Evolutionary conservation across 1,284 basidiomycete genomes (phyloP).

Genomic region (Sporisorium scitamineum): DNA sequence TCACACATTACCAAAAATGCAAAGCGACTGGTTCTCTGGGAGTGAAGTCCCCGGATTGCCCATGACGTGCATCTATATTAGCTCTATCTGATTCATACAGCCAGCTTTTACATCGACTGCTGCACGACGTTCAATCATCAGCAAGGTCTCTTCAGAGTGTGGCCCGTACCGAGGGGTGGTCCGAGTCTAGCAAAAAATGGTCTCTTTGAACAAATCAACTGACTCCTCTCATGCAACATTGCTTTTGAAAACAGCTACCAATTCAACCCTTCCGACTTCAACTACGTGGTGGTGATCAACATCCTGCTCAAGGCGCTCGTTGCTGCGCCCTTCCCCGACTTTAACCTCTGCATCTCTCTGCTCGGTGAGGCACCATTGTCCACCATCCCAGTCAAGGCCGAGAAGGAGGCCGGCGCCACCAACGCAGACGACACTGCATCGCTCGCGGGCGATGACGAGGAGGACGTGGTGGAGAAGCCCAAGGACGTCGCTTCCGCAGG

Average conservation of each 20-base stretch:
- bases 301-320: constrained; percentile 93
- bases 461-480: constrained; percentile 35
- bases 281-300: constrained; percentile 91
- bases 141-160: background rate
- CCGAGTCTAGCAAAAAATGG: no score
- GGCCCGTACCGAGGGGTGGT: constrained; percentile 12
- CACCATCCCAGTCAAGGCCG: constrained; percentile 41
- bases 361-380: constrained; percentile 76
- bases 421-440: constrained; percentile 34
- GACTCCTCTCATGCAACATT: constrained; percentile 5
- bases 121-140: background rate
- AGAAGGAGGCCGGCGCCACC: constrained; percentile 38
- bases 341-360: constrained; percentile 90
- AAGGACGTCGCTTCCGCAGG: constrained; percentile 70
- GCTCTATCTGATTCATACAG: constrained; percentile 65
- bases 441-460: constrained; percentile 44
- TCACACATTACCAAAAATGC: constrained; percentile 41
- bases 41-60: constrained; percentile 57
- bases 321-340: constrained; percentile 83
- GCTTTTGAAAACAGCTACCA: constrained; percentile 79
- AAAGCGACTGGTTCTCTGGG: constrained; percentile 53
- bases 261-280: constrained; percentile 93
- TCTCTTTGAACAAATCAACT: constrained; percentile 1
- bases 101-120: background rate
- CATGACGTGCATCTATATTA: constrained; percentile 65